Conservation (phyloP, 176 grass and related monocot species). For the Echinochloa phyllopogon region DNA sequence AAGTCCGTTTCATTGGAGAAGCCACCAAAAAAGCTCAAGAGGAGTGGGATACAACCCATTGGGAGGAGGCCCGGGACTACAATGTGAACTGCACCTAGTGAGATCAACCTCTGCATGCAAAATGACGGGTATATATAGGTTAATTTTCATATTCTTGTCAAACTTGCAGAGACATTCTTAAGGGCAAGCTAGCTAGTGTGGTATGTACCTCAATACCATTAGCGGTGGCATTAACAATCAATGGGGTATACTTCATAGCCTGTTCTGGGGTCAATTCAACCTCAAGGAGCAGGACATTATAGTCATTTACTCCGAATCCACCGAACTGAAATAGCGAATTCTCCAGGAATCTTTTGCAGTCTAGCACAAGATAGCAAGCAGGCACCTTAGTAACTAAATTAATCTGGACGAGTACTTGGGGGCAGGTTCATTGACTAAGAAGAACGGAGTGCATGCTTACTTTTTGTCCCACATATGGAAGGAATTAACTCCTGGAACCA, state of each 20-base stretch:
- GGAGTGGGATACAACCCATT: constrained; percentile 50
- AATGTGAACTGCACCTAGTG: constrained; percentile 39
- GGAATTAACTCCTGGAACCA: constrained; percentile 57
- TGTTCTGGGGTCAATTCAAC: constrained; percentile 1
- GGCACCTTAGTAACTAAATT: neutral
- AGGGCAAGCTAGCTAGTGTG: too few species aligned
- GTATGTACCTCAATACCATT: constrained; percentile 42
- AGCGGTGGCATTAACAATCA: constrained; percentile 34
- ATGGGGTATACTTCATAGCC: constrained; percentile 24
- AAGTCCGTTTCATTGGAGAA: neutral
- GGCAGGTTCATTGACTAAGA: neutral
- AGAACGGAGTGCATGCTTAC: neutral
- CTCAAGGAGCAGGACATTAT: constrained; percentile 44
- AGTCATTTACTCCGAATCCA: constrained; percentile 62
- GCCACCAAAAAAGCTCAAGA: constrained; percentile 19
- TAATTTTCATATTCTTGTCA: too few species aligned
- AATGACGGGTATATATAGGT: too few species aligned
- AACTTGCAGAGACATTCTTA: too few species aligned
- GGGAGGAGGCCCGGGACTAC: constrained; percentile 50
- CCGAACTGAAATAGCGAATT: constrained; percentile 53
- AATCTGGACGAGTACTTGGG: too few species aligned
- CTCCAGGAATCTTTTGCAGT: constrained; percentile 41
- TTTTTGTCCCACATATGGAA: constrained; percentile 43
- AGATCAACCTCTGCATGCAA: constrained; percentile 6
- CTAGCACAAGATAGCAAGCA: neutral